phyloP scores from a whole-genome alignment of 768 basidiomycete species.

The Termitomyces titanicus region DNA sequence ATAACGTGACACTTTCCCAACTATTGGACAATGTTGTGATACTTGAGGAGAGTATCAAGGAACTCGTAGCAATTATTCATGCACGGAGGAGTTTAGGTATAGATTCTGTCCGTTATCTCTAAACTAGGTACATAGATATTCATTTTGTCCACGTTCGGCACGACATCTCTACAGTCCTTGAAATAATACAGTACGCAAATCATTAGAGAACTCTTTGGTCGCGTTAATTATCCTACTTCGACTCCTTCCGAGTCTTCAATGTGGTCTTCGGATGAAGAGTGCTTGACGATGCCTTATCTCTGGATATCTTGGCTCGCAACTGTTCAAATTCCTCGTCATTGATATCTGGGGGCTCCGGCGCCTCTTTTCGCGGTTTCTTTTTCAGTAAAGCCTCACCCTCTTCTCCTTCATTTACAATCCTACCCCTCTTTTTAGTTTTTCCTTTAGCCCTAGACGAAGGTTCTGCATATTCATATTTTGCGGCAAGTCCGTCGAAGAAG shows the following conservation, averaged over 20 bases:
- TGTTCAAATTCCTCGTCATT: constrained; percentile 64
- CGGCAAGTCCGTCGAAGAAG: constrained; percentile 73
- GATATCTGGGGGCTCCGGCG: constrained; percentile 48
- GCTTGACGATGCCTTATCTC: constrained; percentile 31
- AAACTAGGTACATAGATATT: no score
- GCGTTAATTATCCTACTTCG: constrained; percentile 26
- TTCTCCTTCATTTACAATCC: constrained; percentile 37
- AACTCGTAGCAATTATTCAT: constrained; percentile 81
- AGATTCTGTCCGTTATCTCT: constrained; percentile 76
- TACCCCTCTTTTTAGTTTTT: constrained; percentile 55
- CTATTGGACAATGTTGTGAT: constrained; percentile 93
- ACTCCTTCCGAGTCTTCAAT: constrained; percentile 21
- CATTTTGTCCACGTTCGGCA: no score
- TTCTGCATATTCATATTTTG: constrained; percentile 75
- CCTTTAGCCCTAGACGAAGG: constrained; percentile 41
- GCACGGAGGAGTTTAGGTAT: constrained; percentile 82
- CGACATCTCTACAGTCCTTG: not conserved
- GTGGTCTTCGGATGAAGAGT: constrained; percentile 24
- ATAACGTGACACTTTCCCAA: constrained; percentile 70
- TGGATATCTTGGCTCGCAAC: constrained; percentile 55
- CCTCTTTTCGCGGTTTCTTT: constrained; percentile 43
- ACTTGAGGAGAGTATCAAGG: constrained; percentile 93
- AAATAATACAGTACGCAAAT: not conserved
- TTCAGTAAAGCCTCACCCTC: constrained; percentile 40
- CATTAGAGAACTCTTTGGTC: no score